A percentile compares a stretch with the other conserved stretches of the same genome.
Evolutionary conservation across 805 yeast species (phyloP).

Genomic region (Metschnikowia lunata): DNA sequence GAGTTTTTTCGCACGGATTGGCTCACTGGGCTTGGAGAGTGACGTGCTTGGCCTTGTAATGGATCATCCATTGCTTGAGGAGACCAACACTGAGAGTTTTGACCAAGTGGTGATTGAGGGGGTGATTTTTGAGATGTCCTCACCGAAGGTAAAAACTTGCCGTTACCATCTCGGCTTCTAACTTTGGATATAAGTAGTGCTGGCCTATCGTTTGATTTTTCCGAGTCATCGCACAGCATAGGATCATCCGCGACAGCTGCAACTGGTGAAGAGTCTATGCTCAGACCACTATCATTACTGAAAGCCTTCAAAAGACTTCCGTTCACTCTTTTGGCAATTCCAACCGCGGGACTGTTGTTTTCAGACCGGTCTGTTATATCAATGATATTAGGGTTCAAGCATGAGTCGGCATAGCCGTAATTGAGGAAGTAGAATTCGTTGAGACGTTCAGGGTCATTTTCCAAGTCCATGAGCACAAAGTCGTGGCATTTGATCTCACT

Average conservation of each 20-base stretch:
- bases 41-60: not conserved
- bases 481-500: conserved; percentile 72
- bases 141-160: not conserved
- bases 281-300: conserved; percentile 18
- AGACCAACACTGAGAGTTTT: not conserved
- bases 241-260: not conserved
- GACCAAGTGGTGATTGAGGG: not conserved
- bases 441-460: conserved; percentile 30
- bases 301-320: conserved; percentile 30
- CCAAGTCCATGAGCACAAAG: conserved; percentile 46
- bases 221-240: not conserved
- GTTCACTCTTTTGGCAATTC: conserved; percentile 66
- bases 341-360: conserved; percentile 71
- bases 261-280: not conserved
- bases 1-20: conserved; percentile 1
- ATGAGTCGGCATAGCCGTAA: not conserved
- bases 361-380: conserved; percentile 59
- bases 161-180: not conserved
- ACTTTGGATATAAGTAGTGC: not conserved
- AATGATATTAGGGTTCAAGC: conserved; percentile 15
- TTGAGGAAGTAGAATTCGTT: conserved; percentile 36
- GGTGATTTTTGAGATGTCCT: not conserved
- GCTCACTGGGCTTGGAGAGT: not conserved
- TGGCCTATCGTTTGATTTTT: not conserved
- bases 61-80: conserved; percentile 1